A percentile compares a stretch with the other conserved stretches of the same genome.
Evolutionary conservation across 2,329 filamentous ascomycete genomes (phyloP).

Genomic region (Sclerotiophoma versabilis): DNA sequence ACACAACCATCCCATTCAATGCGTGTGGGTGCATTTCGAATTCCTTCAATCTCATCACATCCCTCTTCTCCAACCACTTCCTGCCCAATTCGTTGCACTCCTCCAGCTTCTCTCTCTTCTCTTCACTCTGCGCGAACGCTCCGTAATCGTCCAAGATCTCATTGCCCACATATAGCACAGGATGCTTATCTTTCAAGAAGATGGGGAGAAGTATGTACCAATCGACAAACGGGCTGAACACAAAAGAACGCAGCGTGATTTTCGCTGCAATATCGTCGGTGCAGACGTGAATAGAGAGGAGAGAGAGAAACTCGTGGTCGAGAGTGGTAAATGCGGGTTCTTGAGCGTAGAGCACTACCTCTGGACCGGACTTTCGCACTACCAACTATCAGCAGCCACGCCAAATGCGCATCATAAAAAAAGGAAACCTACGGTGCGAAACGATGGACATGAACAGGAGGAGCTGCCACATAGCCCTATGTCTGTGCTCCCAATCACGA

Average conservation of each 20-base stretch:
- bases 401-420: too few relatives aligned
- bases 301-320: constrained; percentile 38
- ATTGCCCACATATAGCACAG: constrained; percentile 47
- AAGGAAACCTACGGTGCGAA: constrained; percentile 11
- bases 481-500: constrained; percentile 45
- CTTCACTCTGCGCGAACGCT: constrained; percentile 31
- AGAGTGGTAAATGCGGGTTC: constrained; percentile 46
- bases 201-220: constrained; percentile 43
- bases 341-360: constrained; percentile 39
- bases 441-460: constrained; percentile 43
- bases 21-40: constrained; percentile 44
- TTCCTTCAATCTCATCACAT: constrained; percentile 26
- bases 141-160: constrained; percentile 44
- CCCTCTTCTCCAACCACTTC: constrained; percentile 29
- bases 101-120: constrained; percentile 33
- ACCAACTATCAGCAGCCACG: background rate
- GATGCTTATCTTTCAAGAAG: constrained; percentile 40
- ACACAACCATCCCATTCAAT: constrained; percentile 44
- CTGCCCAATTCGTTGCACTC: constrained; percentile 40
- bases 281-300: constrained; percentile 30
- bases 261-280: constrained; percentile 23
- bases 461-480: constrained; percentile 47
- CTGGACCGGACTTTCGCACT: constrained; percentile 11
- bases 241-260: constrained; percentile 33
- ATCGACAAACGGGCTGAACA: constrained; percentile 49